These are phyloP conservation scores for Cornus controversa DNA, from an alignment of 148 eudicot species.

Conservation along the genomic window DNA sequence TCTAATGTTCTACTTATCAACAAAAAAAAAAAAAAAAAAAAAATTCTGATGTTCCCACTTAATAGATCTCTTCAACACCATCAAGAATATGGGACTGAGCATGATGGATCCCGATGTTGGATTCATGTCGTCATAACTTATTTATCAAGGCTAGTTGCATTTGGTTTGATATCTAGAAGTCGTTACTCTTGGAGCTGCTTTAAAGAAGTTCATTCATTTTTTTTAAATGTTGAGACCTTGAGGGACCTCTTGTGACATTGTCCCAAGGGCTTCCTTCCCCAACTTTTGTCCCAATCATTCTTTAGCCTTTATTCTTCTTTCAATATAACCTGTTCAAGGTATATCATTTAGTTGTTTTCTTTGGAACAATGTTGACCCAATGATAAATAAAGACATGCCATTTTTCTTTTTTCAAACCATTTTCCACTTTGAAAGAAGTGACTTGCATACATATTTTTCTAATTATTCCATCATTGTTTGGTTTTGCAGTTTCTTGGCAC, in stretches of 20 bases:
- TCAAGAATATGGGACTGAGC: too few relatives aligned
- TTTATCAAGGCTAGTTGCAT: neutral
- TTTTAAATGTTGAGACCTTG: neutral
- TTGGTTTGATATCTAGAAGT: neutral
- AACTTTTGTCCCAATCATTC: neutral
- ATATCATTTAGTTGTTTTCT: neutral
- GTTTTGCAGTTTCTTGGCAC: conserved; percentile 67
- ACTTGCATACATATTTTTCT: neutral
- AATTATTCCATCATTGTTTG: neutral
- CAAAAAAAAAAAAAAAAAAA: too few relatives aligned
- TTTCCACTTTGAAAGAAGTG: neutral
- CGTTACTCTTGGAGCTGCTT: conserved; percentile 4
- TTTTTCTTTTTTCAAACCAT: neutral
- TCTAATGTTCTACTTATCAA: too few relatives aligned
- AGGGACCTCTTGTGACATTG: neutral
- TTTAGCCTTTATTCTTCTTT: neutral
- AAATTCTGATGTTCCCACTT: neutral
- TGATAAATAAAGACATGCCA: neutral
- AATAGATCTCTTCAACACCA: neutral
- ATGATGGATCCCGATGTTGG: neutral
- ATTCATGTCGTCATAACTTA: neutral
- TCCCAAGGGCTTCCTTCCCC: neutral
- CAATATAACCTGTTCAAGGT: conserved; percentile 3
- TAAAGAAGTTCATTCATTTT: neutral
- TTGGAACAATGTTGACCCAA: neutral